A percentile compares a stretch with the other conserved stretches of the same genome.
Conservation (phyloP, 148 eudicot genomes). For the Spergularia marina region DNA sequence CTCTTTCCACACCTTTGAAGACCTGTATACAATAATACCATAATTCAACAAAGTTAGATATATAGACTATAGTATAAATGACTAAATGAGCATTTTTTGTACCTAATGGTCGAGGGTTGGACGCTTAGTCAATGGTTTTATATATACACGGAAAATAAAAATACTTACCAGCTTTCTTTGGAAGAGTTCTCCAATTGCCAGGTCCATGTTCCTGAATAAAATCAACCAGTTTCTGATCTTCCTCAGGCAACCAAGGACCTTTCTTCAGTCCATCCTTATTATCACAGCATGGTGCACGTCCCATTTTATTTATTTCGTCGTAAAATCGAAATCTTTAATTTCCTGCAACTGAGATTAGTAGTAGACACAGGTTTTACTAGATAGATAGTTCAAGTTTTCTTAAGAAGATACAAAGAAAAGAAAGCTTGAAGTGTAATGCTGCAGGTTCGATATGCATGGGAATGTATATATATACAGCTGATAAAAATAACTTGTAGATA, state of each 20-base stretch:
- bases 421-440: slow-evolving; percentile 3
- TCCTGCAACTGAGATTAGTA: background rate
- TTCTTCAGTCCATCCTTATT: slow-evolving; percentile 84
- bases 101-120: too few species aligned
- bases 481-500: slow-evolving; percentile 12
- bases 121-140: background rate
- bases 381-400: slow-evolving; percentile 1
- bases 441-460: slow-evolving; percentile 16
- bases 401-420: slow-evolving; percentile 2
- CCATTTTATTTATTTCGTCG: slow-evolving; percentile 39
- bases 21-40: slow-evolving; percentile 33
- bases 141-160: background rate
- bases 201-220: slow-evolving; percentile 72
- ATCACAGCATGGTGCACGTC: slow-evolving; percentile 93
- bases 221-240: slow-evolving; percentile 77
- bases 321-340: background rate
- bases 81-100: too few species aligned
- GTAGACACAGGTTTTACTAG: background rate
- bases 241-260: slow-evolving; percentile 95
- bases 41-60: background rate
- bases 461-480: slow-evolving; percentile 10
- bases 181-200: slow-evolving; percentile 93
- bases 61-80: too few species aligned
- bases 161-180: slow-evolving; percentile 81
- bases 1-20: slow-evolving; percentile 96